These are phyloP conservation scores for Ophiostoma himal-ulmi DNA, from an alignment of 2,329 filamentous ascomycete genomes.

Conservation along the genomic window DNA sequence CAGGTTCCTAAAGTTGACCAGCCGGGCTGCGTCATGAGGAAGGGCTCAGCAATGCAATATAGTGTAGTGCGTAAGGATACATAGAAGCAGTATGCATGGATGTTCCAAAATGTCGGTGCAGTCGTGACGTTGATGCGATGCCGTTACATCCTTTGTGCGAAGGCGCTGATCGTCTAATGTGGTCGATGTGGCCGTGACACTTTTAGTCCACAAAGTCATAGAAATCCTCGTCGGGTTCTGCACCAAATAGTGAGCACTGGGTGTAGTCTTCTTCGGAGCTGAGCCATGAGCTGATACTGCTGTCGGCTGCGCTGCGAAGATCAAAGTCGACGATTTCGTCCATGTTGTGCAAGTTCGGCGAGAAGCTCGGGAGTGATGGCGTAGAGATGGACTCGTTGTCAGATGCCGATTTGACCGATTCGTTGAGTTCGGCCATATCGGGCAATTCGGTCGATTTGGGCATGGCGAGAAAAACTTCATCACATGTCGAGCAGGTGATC, in stretches of 20 bases:
- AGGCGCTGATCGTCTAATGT: background rate
- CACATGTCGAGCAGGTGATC: constrained; percentile 36
- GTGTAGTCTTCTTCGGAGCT: background rate
- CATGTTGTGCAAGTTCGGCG: no score
- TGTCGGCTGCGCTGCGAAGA: background rate
- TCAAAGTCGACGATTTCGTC: background rate
- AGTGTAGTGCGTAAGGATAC: background rate
- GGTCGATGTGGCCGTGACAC: background rate
- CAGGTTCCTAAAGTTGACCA: background rate
- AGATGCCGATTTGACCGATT: background rate
- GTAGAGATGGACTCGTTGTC: background rate
- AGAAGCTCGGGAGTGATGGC: background rate
- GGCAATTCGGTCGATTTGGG: background rate
- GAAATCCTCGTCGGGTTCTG: constrained; percentile 11
- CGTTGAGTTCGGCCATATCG: constrained; percentile 4
- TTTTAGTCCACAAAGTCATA: constrained; percentile 25
- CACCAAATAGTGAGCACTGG: background rate
- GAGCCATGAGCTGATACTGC: background rate
- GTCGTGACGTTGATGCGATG: background rate
- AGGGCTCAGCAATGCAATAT: background rate
- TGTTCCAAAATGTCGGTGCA: background rate
- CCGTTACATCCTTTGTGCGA: background rate
- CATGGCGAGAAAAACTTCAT: constrained; percentile 17
- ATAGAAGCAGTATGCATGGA: background rate
- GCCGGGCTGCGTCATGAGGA: background rate